Evolutionary conservation across 805 yeast species (phyloP), one percentile per base, ranked within the genome.

Genomic region (Cyberlindnera galapagoensis): DNA sequence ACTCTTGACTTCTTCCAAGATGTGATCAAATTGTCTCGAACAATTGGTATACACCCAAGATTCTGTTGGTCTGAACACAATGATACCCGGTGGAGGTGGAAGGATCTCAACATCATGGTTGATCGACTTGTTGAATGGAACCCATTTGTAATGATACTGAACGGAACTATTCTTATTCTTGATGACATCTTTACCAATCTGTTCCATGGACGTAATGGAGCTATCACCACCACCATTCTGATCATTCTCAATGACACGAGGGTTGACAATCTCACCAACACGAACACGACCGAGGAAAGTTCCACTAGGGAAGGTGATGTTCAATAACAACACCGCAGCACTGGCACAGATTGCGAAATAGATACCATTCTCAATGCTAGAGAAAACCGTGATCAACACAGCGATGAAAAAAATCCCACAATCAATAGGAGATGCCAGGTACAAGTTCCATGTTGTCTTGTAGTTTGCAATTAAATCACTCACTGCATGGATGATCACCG

Each of bases 401-500:
- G 49, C 38, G 28, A 46, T 33, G 11, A 51, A 9, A 34, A 46
- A 49, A 23, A 49, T 49, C 19, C 37, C 43, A 16, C 40, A 31
- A 31, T 49, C 56, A 2, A 42, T 8, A 24, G 96, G 96, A 30
- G 75, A 61, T 36, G 80, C 71, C 42, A 65, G 69, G 80, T 84
- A 88, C 54, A 82, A 69, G 43, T 65, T 71, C 71, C 72, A 71
- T 8, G 87, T 71, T 17, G 79, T 71, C 45, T 67, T 69, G 55
- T 74, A 83, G 32, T 77, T 68, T 2, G 94, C 80, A 38, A 86
- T 59, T 56, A 88, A 70, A 58, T 87, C 96, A 32, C 84, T 72
- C 13, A 88, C 97, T 18, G 96, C 95, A 58, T 88, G 96, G 51
- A 88, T 88, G 44, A 88, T 88, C 43, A 88, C 76, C 2, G 96